A percentile compares a stretch with the other conserved stretches of the same genome.
These are phyloP conservation scores for Coemansia sp. DNA, from an alignment of 192 early-diverging fungal genomes.

Conservation along the genomic window DNA sequence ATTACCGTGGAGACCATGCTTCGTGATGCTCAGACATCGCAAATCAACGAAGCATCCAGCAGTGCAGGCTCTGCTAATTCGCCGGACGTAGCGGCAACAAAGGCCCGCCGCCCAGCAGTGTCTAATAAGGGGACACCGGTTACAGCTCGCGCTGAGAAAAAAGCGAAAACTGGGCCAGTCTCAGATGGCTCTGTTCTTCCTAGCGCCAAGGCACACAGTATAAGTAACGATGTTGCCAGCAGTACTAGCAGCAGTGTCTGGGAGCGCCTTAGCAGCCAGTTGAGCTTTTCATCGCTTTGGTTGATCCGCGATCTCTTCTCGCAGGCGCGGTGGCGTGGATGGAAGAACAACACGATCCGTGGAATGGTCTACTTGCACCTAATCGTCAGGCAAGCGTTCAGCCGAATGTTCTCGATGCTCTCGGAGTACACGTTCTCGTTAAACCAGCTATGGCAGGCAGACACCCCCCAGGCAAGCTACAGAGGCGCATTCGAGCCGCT, in stretches of 20 bases:
- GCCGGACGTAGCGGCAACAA: background rate
- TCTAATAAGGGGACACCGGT: background rate
- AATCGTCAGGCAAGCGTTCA: constrained; percentile 48
- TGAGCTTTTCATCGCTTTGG: constrained; percentile 55
- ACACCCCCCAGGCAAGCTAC: constrained; percentile 30
- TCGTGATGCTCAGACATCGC: constrained; percentile 45
- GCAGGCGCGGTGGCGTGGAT: constrained; percentile 51
- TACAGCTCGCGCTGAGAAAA: background rate
- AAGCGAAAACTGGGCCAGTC: background rate
- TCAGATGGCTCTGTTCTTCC: background rate
- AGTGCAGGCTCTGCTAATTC: no score
- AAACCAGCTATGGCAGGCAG: constrained; percentile 52
- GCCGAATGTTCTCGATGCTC: constrained; percentile 45
- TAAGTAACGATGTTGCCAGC: background rate
- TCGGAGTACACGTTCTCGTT: constrained; percentile 57
- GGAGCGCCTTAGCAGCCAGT: constrained; percentile 46
- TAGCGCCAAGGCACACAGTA: background rate
- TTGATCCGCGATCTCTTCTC: constrained; percentile 56
- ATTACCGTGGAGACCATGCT: constrained; percentile 51
- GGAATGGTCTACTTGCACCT: constrained; percentile 51
- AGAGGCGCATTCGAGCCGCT: constrained; percentile 47
- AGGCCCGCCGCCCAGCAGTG: background rate
- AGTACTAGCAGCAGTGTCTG: constrained; percentile 1
- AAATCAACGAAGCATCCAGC: constrained; percentile 12
- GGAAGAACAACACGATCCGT: constrained; percentile 51